Evolutionary conservation across 768 basidiomycete genomes (phyloP), one percentile per base, ranked within the genome.

Genomic region (Termitomyces sp.): DNA sequence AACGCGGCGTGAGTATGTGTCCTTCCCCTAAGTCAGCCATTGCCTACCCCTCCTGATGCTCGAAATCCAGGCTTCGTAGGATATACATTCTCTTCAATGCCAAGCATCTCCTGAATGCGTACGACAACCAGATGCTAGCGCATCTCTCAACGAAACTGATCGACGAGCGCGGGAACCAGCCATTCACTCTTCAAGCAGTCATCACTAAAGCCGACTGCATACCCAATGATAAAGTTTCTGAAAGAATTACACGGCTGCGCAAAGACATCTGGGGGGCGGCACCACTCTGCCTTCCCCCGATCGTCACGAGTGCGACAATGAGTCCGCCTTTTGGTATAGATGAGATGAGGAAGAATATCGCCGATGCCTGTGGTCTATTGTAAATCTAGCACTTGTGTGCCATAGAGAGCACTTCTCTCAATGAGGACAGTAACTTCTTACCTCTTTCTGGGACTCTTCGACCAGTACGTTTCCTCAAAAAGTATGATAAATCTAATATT

Each of bases 21-120:
- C 19, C 26, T 41, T 30, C n/a, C 8, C 26, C 1, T 11, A 51
- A 38, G 10, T 28, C 23, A 41, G 53, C 54, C 50, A 26, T 54
- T 47, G 37, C 35, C 43, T 17, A 17, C 33, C 28, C 21, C 40
- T 33, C 28, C 55, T 44, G 62, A 51, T n/a, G 23, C 30, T 33
- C 21, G 3, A 21, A 31, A 48, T 30, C 6, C 60, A 91, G 89
- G 63, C 73, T 92, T 8, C 78, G 80, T 54, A 80, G 89, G 11
- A 75, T 91, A 26, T 91, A 85, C 67, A 78, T 90, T 57, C 70
- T 89, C 5, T 76, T 91, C 66, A 87, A 87, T 63, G 85, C 79
- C 4, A 81, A 81, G 60, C 86, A 91, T 59, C 77, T 82, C 0
- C 55, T 91, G 7, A 82, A 78, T 55, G 67, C 73, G 28, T 72